Conservation (phyloP, 306 rosid genomes). For the Astragalus glycyphyllos region DNA sequence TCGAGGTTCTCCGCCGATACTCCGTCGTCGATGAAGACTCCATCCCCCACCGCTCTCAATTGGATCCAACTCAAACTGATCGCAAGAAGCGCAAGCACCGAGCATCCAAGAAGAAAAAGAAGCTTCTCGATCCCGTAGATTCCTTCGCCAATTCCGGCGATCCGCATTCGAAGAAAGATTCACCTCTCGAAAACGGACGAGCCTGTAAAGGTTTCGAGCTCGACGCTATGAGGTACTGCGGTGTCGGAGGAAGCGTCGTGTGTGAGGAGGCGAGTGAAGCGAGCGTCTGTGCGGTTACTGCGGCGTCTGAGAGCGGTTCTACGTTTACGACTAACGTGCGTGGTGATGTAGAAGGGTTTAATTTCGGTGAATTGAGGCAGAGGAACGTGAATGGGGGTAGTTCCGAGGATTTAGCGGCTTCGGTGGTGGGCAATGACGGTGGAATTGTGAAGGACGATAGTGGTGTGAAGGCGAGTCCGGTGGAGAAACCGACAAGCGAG, state of each 20-base stretch:
- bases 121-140: conserved; percentile 50
- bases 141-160: conserved; percentile 42
- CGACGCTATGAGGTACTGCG: conserved; percentile 35
- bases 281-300: conserved; percentile 47
- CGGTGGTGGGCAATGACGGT: conserved; percentile 16
- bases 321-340: conserved; percentile 48
- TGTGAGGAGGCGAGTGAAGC: conserved; percentile 49
- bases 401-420: conserved; percentile 50
- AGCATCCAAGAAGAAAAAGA: conserved; percentile 57
- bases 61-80: conserved; percentile 45
- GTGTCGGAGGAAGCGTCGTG: conserved; percentile 46
- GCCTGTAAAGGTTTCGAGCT: conserved; percentile 54
- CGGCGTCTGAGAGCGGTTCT: conserved; percentile 45
- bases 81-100: conserved; percentile 64
- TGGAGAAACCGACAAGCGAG: conserved; percentile 56
- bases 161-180: conserved; percentile 26
- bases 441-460: conserved; percentile 45
- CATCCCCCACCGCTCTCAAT: conserved; percentile 35
- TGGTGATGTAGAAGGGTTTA: conserved; percentile 60
- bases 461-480: conserved; percentile 43
- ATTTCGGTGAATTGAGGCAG: conserved; percentile 76
- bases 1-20: conserved; percentile 64
- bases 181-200: conserved; percentile 19
- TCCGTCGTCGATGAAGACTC: conserved; percentile 47
- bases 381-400: conserved; percentile 62